Evolutionary conservation across 371 early-diverging fungal species (phyloP), one percentile per base, ranked within the genome.

Genomic region (Fennellomyces sp.): DNA sequence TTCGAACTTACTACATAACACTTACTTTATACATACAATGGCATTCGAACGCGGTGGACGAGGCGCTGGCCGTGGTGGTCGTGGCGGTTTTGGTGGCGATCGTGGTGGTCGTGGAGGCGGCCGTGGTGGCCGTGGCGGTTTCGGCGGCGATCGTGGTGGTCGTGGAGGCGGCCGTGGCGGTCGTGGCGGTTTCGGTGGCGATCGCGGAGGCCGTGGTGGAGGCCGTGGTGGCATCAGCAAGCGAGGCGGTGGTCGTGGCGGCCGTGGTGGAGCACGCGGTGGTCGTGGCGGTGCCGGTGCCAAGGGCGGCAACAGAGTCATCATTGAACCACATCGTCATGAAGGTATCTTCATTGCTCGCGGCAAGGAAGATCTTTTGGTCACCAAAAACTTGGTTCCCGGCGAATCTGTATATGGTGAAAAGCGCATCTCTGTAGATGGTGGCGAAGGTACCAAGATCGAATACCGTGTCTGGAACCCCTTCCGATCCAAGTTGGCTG

Each of bases 401-500:
- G 99, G 99, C 49, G 95, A 97, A 77, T 82, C 93, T 61, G 99
- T 99, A 42, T 99, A 99, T 76, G 97, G 97, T 58, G 99, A 99
- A 83, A 99, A 99, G 90, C 89, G 99, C 71, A 95, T 99, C 69
- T 86, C 94, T 26, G 94, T 97, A 29, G 97, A 96, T 67, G 95
- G 94, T 60, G 81, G 89, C 54, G 98, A 99, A 52, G 94, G 96
- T 45, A 88, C 94, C 74, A 99, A 99, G 88, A 90, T 92, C 48
- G 99, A 99, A 86, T 99, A 99, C 85, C 90, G 99, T 70, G 97
- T 98, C 52, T 99, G 99, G 99, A 99, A 99, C 85, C 99, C 98
- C 59, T 99, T 98, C 94, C 92, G 99, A 80, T 96, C 97, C 70
- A 99, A 99, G 92, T 78, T 99, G 36, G 99, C 99, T 58, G 99